Evolutionary conservation across 805 yeast species (phyloP).

Genomic region (Lachancea quebecensis): DNA sequence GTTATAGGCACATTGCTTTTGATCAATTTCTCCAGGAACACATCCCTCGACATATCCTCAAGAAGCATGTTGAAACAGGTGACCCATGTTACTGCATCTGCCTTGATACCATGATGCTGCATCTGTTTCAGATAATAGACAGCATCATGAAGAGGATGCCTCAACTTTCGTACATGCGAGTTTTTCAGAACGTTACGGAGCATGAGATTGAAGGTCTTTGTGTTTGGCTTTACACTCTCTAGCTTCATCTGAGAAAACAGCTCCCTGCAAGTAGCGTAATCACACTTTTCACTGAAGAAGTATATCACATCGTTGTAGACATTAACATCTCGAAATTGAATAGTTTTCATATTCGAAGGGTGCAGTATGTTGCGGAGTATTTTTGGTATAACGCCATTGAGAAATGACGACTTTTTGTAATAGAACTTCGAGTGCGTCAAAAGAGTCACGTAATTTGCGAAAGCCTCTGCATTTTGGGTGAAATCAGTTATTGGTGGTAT

Average conservation of each 20-base stretch:
- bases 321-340: constrained; percentile 26
- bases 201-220: constrained; percentile 36
- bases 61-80: constrained; percentile 29
- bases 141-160: constrained; percentile 24
- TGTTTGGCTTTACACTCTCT: constrained; percentile 30
- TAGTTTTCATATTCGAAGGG: constrained; percentile 32
- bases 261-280: constrained; percentile 37
- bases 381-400: constrained; percentile 34
- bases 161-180: constrained; percentile 25
- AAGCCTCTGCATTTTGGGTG: constrained; percentile 16
- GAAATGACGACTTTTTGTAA: constrained; percentile 32
- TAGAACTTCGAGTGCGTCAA: constrained; percentile 35
- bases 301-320: constrained; percentile 35
- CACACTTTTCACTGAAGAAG: constrained; percentile 34
- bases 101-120: constrained; percentile 23
- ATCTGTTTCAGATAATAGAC: constrained; percentile 29
- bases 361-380: constrained; percentile 36
- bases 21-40: constrained; percentile 30
- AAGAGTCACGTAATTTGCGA: constrained; percentile 32
- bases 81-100: constrained; percentile 36
- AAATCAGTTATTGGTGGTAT: constrained; percentile 35
- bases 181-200: constrained; percentile 27
- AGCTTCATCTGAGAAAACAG: constrained; percentile 36
- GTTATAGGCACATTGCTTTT: constrained; percentile 30
- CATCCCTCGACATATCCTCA: constrained; percentile 30